Conservation (phyloP, 2,329 filamentous ascomycete species). For the Penicillium sp. region DNA sequence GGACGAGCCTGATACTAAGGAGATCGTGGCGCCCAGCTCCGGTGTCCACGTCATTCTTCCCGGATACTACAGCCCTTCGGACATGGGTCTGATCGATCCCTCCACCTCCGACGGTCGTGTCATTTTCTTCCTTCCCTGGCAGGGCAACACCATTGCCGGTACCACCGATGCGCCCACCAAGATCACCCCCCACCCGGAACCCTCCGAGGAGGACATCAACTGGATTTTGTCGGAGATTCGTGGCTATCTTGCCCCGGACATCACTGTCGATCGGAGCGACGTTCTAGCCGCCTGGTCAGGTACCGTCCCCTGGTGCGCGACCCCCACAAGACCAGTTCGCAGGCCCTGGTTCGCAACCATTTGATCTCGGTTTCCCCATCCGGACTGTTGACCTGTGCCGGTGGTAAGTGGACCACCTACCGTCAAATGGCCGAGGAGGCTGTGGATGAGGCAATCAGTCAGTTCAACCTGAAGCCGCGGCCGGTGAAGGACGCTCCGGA, state of each 20-base stretch:
- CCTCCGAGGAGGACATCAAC: slow-evolving; percentile 76
- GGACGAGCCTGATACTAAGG: slow-evolving; percentile 65
- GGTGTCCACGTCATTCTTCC: slow-evolving; percentile 83
- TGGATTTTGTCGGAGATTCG: slow-evolving; percentile 84
- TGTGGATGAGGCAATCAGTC: slow-evolving; percentile 70
- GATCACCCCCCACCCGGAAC: slow-evolving; percentile 68
- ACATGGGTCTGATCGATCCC: slow-evolving; percentile 85
- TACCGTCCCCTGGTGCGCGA: slow-evolving; percentile 77
- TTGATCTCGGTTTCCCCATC: slow-evolving; percentile 73
- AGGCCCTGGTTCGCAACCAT: slow-evolving; percentile 83
- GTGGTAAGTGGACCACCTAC: slow-evolving; percentile 91
- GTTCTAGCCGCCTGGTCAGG: slow-evolving; percentile 89
- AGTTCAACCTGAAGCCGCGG: slow-evolving; percentile 59
- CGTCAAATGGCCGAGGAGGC: slow-evolving; percentile 89
- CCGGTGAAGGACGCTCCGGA: slow-evolving; percentile 58
- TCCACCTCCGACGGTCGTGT: slow-evolving; percentile 82
- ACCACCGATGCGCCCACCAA: slow-evolving; percentile 74
- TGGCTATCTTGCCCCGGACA: slow-evolving; percentile 75
- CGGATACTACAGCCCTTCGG: slow-evolving; percentile 76
- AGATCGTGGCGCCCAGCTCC: slow-evolving; percentile 79
- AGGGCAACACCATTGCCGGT: slow-evolving; percentile 85
- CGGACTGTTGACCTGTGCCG: slow-evolving; percentile 76
- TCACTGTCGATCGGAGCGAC: slow-evolving; percentile 76
- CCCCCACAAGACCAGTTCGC: slow-evolving; percentile 76
- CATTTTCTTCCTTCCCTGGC: slow-evolving; percentile 91